A percentile compares a stretch with the other conserved stretches of the same genome.
Conservation (phyloP, 768 basidiomycete species). For the Termitomyces sp. region DNA sequence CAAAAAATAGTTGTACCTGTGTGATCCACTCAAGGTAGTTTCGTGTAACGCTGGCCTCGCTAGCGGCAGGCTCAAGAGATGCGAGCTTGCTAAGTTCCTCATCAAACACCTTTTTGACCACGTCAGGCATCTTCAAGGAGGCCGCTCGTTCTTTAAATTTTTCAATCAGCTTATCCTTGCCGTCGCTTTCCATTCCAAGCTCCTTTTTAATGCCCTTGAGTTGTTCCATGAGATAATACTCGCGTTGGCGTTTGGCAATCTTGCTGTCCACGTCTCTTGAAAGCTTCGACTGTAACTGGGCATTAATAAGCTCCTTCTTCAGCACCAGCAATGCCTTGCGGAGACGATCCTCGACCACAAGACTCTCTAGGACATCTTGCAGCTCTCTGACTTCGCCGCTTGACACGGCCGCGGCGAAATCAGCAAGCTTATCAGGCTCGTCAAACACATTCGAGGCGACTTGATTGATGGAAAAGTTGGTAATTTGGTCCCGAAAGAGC, state of each 20-base stretch:
- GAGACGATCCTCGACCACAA: constrained; percentile 82
- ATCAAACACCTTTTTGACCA: constrained; percentile 90
- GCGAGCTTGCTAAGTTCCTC: constrained; percentile 91
- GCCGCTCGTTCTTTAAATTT: constrained; percentile 87
- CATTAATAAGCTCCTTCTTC: constrained; percentile 98
- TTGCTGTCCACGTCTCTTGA: constrained; percentile 90
- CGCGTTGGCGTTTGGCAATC: constrained; percentile 90
- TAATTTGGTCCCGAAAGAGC: constrained; percentile 97
- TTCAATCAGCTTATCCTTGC: constrained; percentile 91
- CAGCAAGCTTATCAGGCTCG: constrained; percentile 94
- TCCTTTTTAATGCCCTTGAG: constrained; percentile 96
- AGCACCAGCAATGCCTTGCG: constrained; percentile 88
- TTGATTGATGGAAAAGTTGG: constrained; percentile 92
- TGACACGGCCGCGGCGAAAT: constrained; percentile 94
- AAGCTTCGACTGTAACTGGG: constrained; percentile 90
- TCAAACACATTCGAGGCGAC: constrained; percentile 92
- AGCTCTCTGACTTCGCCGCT: constrained; percentile 90
- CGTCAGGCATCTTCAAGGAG: constrained; percentile 81
- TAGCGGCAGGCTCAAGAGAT: constrained; percentile 85
- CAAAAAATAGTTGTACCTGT: constrained; percentile 39
- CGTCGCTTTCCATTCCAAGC: constrained; percentile 91
- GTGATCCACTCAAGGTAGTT: constrained; percentile 95
- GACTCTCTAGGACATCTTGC: constrained; percentile 88
- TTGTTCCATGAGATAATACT: constrained; percentile 97
- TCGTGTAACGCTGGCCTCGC: constrained; percentile 89